Evolutionary conservation across 331 rosid genomes (phyloP).

Genomic region (Acacia pycnantha): DNA sequence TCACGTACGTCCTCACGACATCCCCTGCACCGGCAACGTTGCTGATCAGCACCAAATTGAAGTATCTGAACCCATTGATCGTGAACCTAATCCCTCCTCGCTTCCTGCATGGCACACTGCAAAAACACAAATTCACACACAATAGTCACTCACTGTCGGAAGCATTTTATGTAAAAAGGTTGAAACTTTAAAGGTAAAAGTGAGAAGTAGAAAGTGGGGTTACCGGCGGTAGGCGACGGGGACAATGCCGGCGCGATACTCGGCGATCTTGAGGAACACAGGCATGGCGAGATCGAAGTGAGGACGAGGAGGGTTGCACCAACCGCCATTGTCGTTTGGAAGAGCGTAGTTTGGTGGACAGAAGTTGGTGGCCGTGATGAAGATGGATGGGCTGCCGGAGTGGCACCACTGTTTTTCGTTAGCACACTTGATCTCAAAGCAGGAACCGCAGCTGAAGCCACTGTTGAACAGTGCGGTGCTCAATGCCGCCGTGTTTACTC

Average conservation of each 20-base stretch:
- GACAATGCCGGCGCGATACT: constrained; percentile 69
- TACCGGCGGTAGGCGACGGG: constrained; percentile 74
- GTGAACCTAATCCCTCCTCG: constrained; percentile 54
- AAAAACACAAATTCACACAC: not conserved
- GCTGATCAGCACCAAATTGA: constrained; percentile 57
- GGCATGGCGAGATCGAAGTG: constrained; percentile 81
- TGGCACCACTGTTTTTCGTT: constrained; percentile 66
- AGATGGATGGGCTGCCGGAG: constrained; percentile 62
- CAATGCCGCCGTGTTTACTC: constrained; percentile 67
- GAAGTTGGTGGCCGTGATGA: constrained; percentile 63
- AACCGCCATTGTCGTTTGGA: constrained; percentile 64
- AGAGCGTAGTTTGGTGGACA: constrained; percentile 68
- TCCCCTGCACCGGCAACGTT: constrained; percentile 73
- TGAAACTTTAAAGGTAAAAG: not conserved
- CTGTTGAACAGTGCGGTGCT: constrained; percentile 69
- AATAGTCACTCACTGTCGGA: not conserved
- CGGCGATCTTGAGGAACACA: constrained; percentile 67
- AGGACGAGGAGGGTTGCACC: constrained; percentile 77
- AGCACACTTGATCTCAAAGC: constrained; percentile 68
- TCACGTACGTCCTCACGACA: constrained; percentile 50
- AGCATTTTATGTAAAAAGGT: not conserved
- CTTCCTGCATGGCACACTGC: constrained; percentile 68
- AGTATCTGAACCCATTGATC: constrained; percentile 49
- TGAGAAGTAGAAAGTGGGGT: not conserved
- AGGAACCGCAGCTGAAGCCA: constrained; percentile 63